phyloP scores from a whole-genome alignment of 108 stramenopile genomes.

The Skeletonema tropicum region DNA sequence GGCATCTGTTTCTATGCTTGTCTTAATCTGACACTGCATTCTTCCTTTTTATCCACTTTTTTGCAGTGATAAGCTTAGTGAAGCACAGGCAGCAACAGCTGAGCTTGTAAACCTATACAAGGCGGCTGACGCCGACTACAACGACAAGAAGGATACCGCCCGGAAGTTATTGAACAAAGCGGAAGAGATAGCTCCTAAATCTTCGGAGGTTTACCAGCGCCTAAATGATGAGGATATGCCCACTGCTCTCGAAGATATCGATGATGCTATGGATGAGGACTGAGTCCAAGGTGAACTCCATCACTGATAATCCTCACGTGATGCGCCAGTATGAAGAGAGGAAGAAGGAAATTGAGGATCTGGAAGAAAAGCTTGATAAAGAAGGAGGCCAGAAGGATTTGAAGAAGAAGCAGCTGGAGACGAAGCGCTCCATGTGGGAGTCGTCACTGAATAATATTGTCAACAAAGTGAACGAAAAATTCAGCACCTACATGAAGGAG shows the following conservation, averaged over 20 bases:
- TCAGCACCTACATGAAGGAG: constrained; percentile 84
- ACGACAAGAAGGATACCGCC: constrained; percentile 17
- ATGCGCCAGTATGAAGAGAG: constrained; percentile 66
- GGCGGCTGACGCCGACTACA: constrained; percentile 34
- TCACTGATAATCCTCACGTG: constrained; percentile 70
- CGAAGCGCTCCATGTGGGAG: constrained; percentile 58
- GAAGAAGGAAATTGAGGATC: constrained; percentile 61
- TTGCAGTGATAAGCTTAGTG: constrained; percentile 22
- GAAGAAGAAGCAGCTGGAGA: constrained; percentile 53
- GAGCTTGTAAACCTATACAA: constrained; percentile 35
- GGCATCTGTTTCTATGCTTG: background rate
- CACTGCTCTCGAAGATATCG: constrained; percentile 21
- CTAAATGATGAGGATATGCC: constrained; percentile 31
- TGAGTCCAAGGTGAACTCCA: constrained; percentile 54
- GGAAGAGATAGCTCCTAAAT: constrained; percentile 25
- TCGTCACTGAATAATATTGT: constrained; percentile 56
- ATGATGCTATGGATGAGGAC: constrained; percentile 70
- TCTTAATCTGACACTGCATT: constrained; percentile 2
- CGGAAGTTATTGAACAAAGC: constrained; percentile 30
- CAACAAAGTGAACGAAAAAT: constrained; percentile 55
- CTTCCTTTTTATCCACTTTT: background rate
- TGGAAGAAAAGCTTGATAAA: constrained; percentile 57
- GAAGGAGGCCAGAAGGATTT: constrained; percentile 44
- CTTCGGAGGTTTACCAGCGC: background rate
- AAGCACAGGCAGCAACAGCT: constrained; percentile 25